These are phyloP conservation scores for Fusarium drepaniforme DNA, from an alignment of 2,329 filamentous ascomycete genomes.

Conservation along the genomic window DNA sequence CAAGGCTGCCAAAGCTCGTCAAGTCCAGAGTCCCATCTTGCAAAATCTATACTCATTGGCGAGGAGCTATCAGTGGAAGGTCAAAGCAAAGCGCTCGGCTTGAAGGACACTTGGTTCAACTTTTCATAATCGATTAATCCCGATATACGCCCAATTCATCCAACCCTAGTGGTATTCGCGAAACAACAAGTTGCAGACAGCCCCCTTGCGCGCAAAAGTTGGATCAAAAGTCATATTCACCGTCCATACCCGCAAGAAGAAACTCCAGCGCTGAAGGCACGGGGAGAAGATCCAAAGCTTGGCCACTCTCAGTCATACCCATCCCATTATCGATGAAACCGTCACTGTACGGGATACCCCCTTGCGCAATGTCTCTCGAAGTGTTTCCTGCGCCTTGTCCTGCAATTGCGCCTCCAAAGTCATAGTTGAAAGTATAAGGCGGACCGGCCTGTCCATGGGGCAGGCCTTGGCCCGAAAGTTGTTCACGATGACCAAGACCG, in stretches of 20 bases:
- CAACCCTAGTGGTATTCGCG: not conserved
- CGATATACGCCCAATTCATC: not conserved
- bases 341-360: slow-evolving; percentile 25
- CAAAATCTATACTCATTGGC: slow-evolving; percentile 36
- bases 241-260: slow-evolving; percentile 47
- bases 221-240: slow-evolving; percentile 39
- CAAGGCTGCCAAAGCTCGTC: slow-evolving; percentile 32
- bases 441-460: slow-evolving; percentile 14
- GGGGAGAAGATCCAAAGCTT: slow-evolving; percentile 37
- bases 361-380: slow-evolving; percentile 19
- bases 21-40: slow-evolving; percentile 30
- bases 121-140: not conserved
- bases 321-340: slow-evolving; percentile 27
- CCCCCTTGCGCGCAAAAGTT: not conserved
- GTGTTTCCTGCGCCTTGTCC: not conserved
- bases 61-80: slow-evolving; percentile 41
- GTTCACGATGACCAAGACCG: slow-evolving; percentile 1
- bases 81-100: slow-evolving; percentile 12
- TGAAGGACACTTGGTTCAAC: not conserved
- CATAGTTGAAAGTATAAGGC: slow-evolving; percentile 28
- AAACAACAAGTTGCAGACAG: not conserved
- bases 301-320: slow-evolving; percentile 15
- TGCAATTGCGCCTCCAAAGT: slow-evolving; percentile 19
- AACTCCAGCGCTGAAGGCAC: slow-evolving; percentile 48
- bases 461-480: slow-evolving; percentile 6